Base-by-base conservation (phyloP, 1,284 basidiomycete genomes). In the Malassezia sympodialis region DNA sequence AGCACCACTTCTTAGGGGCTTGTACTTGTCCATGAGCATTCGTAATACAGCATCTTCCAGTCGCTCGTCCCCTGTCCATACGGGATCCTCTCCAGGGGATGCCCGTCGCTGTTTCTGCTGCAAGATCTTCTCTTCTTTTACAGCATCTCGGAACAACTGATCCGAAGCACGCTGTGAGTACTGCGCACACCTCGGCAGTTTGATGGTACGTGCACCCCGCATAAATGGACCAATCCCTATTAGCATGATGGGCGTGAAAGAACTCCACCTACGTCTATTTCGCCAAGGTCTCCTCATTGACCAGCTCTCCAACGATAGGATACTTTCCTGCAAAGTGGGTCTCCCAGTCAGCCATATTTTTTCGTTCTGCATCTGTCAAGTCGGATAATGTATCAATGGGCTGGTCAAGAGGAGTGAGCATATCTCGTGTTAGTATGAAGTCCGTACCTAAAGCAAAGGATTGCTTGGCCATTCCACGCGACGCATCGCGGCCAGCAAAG, bases 381-480 rank as follows among this genome's bases (percentile, higher is more conserved):
- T 91, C 87, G 1, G 81, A 77, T 7, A 94, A 80, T 63, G 82
- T 84, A 76, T 94, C 90, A 27, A 93, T 78, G 2, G 88, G 87
- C 76, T 88, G 80, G 75, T 91, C 88, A 12, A 90, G 75, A 0
- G 86, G 82, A 0, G 88, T 91, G 59, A 94, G 79, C 86, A 93
- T 90, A 39, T 90, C 90, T 49, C 21, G 19, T 6, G 31, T 30
- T 19, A 28, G 42, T 14, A n/a, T 12, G 7, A 17, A 2, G 14
- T 11, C 76, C 83, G 59, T 68, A 88, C 89, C 88, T 26, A 80
- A 45, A 65, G 91, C 90, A 65, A 96, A 96, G 4, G 88, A 90
- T 77, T 96, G 90, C 76, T 91, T 94, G 8, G 90, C 90, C 90
- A 94, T 93, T 11, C 90, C 90, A 42, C 90, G 79, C 8, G 87